Evolutionary conservation across 2,329 filamentous ascomycete species (phyloP).

Genomic region (Fusarium sp.): DNA sequence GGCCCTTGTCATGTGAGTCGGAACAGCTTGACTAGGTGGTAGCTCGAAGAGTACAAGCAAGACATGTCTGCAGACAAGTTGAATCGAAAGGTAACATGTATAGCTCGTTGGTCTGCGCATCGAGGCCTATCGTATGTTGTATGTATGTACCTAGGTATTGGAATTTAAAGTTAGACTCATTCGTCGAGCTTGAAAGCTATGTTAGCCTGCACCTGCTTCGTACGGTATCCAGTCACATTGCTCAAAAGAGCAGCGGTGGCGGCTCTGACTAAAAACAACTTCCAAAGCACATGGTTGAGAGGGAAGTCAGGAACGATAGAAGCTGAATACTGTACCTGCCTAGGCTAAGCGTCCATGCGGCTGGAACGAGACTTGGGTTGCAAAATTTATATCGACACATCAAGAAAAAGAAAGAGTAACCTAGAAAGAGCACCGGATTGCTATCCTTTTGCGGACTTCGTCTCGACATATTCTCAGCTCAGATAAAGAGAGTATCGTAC

Average conservation of each 20-base stretch:
- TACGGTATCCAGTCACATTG: neutral
- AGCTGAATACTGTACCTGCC: neutral
- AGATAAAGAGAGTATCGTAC: neutral
- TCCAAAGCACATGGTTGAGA: neutral
- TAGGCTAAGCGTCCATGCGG: neutral
- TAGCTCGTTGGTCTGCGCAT: neutral
- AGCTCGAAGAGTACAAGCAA: neutral
- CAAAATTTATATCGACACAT: neutral
- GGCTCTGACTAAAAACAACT: neutral
- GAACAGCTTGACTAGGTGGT: neutral
- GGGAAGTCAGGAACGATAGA: neutral
- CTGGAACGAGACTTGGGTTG: neutral
- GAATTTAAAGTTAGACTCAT: neutral
- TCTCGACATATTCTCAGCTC: neutral
- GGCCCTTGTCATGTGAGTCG: constrained; percentile 24
- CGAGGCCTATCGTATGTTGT: neutral
- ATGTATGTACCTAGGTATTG: neutral
- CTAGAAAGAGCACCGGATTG: neutral
- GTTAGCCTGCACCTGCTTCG: neutral
- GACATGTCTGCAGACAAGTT: neutral
- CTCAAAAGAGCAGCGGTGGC: neutral
- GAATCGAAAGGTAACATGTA: neutral
- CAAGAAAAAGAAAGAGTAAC: neutral
- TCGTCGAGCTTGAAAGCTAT: neutral
- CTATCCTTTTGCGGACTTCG: constrained; percentile 20